These are phyloP conservation scores for Suhomyces sp. DNA, from an alignment of 805 yeast species.

Conservation along the genomic window DNA sequence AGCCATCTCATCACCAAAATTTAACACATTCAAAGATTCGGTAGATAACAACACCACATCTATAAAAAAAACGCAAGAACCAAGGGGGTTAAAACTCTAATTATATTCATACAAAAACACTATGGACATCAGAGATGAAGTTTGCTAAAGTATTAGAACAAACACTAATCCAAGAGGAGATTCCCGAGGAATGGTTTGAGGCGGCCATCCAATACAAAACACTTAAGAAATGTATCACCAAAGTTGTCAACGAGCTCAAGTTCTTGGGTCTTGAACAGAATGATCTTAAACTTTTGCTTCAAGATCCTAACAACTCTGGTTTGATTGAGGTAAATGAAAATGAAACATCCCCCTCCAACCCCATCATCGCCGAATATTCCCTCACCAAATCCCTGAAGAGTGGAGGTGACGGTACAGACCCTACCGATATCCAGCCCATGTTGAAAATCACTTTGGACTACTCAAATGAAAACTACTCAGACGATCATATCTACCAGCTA, in stretches of 20 bases:
- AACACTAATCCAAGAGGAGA: conserved; percentile 54
- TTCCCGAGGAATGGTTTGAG: conserved; percentile 67
- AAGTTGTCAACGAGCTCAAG: conserved; percentile 62
- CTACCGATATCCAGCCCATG: conserved; percentile 32
- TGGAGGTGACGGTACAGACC: conserved; percentile 14
- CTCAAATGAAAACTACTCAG: conserved; percentile 24
- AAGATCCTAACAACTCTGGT: conserved; percentile 22
- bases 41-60: no score
- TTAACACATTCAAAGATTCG: no score
- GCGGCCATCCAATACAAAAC: conserved; percentile 73
- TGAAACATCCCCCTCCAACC: conserved; percentile 36
- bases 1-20: no score
- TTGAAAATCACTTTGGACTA: conserved; percentile 39
- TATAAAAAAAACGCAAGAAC: no score
- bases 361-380: conserved; percentile 43
- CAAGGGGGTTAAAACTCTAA: no score
- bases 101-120: no score
- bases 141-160: conserved; percentile 72
- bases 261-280: conserved; percentile 56
- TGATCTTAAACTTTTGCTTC: conserved; percentile 36
- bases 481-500: conserved; percentile 34
- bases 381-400: conserved; percentile 27
- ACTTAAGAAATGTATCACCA: conserved; percentile 63
- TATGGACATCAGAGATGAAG: conserved; percentile 65
- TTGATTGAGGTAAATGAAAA: conserved; percentile 33